These are phyloP conservation scores for Priceomyces carsonii DNA, from an alignment of 805 yeast species.

Conservation along the genomic window DNA sequence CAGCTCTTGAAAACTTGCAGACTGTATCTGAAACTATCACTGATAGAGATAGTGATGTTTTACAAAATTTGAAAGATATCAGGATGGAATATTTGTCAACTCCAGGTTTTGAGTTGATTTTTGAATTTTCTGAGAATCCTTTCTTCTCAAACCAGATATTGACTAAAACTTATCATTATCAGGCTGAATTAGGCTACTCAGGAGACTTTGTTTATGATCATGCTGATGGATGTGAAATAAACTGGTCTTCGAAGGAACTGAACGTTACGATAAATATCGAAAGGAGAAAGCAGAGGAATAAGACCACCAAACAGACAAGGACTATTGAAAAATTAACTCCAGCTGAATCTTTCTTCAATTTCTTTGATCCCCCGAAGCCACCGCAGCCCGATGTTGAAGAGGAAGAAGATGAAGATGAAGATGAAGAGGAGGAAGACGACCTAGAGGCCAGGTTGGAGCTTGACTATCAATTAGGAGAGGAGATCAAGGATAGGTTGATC, in stretches of 20 bases:
- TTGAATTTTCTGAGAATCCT: constrained; percentile 75
- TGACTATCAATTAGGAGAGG: constrained; percentile 95
- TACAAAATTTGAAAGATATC: constrained; percentile 66
- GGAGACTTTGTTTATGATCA: constrained; percentile 97
- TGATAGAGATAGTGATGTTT: constrained; percentile 86
- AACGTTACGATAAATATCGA: constrained; percentile 87
- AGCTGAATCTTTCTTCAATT: constrained; percentile 92
- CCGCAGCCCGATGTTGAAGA: constrained; percentile 52
- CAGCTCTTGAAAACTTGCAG: constrained; percentile 85
- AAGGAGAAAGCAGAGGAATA: constrained; percentile 96
- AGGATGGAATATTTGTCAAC: constrained; percentile 74
- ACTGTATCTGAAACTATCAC: constrained; percentile 82
- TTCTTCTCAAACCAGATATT: constrained; percentile 73
- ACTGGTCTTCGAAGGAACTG: constrained; percentile 78
- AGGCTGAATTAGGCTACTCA: constrained; percentile 87
- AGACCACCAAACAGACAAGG: constrained; percentile 93
- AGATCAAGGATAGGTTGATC: constrained; percentile 89
- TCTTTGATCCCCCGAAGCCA: constrained; percentile 90
- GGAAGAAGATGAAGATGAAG: constrained; percentile 43
- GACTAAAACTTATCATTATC: constrained; percentile 89
- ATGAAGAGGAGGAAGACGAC: constrained; percentile 64
- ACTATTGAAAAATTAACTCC: constrained; percentile 93
- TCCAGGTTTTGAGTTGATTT: constrained; percentile 88
- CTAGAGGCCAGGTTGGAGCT: constrained; percentile 82
- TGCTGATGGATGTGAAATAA: constrained; percentile 86